These are phyloP conservation scores for Thalassiosira livingstoniorum DNA, from an alignment of 352 stramenopile species.

Conservation along the genomic window DNA sequence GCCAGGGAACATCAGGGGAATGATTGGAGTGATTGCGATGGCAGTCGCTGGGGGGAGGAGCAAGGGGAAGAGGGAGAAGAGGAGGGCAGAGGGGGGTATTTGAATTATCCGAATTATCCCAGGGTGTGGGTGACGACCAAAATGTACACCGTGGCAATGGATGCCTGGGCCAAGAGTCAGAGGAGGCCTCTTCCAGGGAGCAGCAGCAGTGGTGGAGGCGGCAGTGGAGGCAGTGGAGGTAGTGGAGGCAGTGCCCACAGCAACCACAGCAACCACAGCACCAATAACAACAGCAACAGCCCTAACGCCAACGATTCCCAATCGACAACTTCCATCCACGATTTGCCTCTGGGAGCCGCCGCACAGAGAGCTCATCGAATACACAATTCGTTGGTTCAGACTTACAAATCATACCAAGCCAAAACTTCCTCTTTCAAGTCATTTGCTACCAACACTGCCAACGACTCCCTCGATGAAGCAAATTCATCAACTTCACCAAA, in stretches of 20 bases:
- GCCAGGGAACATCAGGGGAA: no score
- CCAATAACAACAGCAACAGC: conserved; percentile 26
- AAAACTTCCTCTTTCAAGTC: no score
- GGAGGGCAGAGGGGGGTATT: neutral
- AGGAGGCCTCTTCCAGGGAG: conserved; percentile 33
- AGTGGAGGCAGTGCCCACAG: neutral
- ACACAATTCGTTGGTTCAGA: conserved; percentile 65
- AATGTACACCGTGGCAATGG: conserved; percentile 63
- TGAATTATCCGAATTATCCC: no score
- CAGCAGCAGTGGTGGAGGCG: neutral
- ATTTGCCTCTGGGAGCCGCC: conserved; percentile 50
- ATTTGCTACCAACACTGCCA: no score
- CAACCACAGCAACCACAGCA: conserved; percentile 7
- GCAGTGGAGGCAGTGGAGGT: neutral
- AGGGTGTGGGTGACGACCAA: conserved; percentile 26
- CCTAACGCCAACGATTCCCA: conserved; percentile 9
- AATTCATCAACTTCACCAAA: no score
- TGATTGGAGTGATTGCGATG: no score
- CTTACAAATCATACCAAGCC: conserved; percentile 50
- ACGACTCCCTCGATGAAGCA: no score
- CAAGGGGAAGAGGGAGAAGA: neutral
- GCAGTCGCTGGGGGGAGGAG: no score
- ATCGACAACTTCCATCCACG: neutral
- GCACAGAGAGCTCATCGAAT: conserved; percentile 74
- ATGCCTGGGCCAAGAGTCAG: conserved; percentile 77